Evolutionary conservation across 257 asterid species (phyloP).

Genomic region (Solanum pinnatisectum): DNA sequence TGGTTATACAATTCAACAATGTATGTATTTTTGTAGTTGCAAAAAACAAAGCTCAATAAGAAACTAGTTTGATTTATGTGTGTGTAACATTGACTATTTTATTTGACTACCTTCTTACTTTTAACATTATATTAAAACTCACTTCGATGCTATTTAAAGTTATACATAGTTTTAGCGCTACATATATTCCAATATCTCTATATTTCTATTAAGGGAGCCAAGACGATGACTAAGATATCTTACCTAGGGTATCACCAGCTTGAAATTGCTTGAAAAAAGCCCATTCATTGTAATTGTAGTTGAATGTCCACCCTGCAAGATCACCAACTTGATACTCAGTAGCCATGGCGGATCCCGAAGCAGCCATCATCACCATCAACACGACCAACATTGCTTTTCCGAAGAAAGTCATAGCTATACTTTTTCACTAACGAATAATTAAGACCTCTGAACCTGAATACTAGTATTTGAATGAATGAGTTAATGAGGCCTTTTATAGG

Average conservation of each 20-base stretch:
- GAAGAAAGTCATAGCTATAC: background rate
- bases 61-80: background rate
- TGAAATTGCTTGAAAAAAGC: background rate
- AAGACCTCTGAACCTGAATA: background rate
- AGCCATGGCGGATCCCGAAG: background rate
- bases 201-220: background rate
- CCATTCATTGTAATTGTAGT: background rate
- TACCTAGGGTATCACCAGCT: background rate
- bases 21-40: too few relatives aligned
- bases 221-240: background rate
- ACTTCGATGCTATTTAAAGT: background rate
- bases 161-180: background rate
- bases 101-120: background rate
- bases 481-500: background rate
- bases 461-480: too few relatives aligned
- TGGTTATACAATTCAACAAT: too few relatives aligned
- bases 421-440: background rate
- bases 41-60: background rate
- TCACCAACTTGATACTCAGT: background rate
- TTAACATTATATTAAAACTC: background rate
- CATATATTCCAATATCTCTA: background rate
- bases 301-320: background rate
- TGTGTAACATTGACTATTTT: background rate
- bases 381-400: background rate
- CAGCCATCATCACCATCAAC: background rate